Evolutionary conservation across 345 rosid species (phyloP), one percentile per base, ranked within the genome.

Genomic region (Dovyalis caffra): DNA sequence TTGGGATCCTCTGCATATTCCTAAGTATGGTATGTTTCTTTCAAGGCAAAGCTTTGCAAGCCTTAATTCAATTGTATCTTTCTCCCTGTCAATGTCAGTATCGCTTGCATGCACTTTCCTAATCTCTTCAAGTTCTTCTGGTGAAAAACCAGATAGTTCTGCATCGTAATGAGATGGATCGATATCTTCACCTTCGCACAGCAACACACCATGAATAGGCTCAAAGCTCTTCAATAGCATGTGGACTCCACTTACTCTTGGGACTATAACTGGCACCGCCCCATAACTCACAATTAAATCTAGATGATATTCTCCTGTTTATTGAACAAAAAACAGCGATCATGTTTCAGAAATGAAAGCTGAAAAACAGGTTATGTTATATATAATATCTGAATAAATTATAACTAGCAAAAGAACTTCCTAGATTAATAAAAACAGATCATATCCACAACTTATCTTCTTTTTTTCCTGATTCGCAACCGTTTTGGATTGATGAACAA

Each of bases 131-230:
- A 90, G 86, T 26, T 88, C 92, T 64, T 86, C 87, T 0, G 65
- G 72, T 0, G 87, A 86, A 62, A 90, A 76, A 10, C 83, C 86
- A 6, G 87, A 74, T 1, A 76, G 69, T 14, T 86, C 88, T 1
- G 82, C 68, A n/a, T 83, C 88, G 18, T 90, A 88, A 32, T 78
- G 88, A 25, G 92, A 84, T 33, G 92, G 92, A 77, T 88, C 94
- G 18, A 90, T 76, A 38, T 90, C 92, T 76, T 90, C 94, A 26
- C 94, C 94, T 81, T 93, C 97, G 45, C 98, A 93, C 0, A 91
- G 95, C 32, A 93, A 92, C 47, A 93, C 97, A 4, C 98, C 97
- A 53, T 93, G 97, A 85, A 94, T 90, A 5, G 98, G 98, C 81
- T 94, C 89, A 76, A 94, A 94, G 85, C 98, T 94, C 29, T 91